Evolutionary conservation across 192 early-diverging fungal genomes (phyloP).

Genomic region (Backusella tuberculispora): DNA sequence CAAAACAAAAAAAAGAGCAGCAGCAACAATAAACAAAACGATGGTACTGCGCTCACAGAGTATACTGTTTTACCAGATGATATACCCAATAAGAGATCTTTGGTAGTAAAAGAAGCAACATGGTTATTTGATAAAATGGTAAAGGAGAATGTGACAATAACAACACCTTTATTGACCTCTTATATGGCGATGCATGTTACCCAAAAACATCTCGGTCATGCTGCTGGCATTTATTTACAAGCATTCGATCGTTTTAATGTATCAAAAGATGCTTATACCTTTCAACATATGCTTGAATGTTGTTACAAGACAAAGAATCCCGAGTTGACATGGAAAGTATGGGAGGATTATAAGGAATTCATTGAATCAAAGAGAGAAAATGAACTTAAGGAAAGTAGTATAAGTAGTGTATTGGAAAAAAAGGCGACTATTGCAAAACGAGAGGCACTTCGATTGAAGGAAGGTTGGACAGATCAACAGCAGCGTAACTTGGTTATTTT

Average conservation of each 20-base stretch:
- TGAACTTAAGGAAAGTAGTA: slow-evolving; percentile 38
- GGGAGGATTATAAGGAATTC: slow-evolving; percentile 71
- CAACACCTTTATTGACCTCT: slow-evolving; percentile 59
- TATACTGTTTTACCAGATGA: slow-evolving; percentile 5
- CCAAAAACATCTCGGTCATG: slow-evolving; percentile 52
- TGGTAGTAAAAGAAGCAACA: slow-evolving; percentile 40
- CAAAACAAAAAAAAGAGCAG: slow-evolving; percentile 20
- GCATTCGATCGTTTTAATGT: slow-evolving; percentile 55
- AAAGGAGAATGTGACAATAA: slow-evolving; percentile 19
- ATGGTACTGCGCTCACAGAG: slow-evolving; percentile 16
- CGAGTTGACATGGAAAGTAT: slow-evolving; percentile 66
- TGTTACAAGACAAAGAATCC: slow-evolving; percentile 66
- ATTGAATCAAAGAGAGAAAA: slow-evolving; percentile 51
- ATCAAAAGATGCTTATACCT: slow-evolving; percentile 65
- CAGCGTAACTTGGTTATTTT: slow-evolving; percentile 59
- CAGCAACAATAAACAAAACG: not conserved
- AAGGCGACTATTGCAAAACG: slow-evolving; percentile 57
- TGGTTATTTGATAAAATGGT: slow-evolving; percentile 40
- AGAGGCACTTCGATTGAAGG: slow-evolving; percentile 38
- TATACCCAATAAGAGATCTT: slow-evolving; percentile 25
- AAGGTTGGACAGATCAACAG: slow-evolving; percentile 56
- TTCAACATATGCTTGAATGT: slow-evolving; percentile 54
- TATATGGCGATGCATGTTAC: slow-evolving; percentile 61
- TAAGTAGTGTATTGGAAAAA: slow-evolving; percentile 63
- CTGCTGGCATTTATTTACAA: slow-evolving; percentile 51